A percentile compares a stretch with the other conserved stretches of the same genome.
phyloP scores from a whole-genome alignment of 805 yeast species.

The Clavispora carvajalis region DNA sequence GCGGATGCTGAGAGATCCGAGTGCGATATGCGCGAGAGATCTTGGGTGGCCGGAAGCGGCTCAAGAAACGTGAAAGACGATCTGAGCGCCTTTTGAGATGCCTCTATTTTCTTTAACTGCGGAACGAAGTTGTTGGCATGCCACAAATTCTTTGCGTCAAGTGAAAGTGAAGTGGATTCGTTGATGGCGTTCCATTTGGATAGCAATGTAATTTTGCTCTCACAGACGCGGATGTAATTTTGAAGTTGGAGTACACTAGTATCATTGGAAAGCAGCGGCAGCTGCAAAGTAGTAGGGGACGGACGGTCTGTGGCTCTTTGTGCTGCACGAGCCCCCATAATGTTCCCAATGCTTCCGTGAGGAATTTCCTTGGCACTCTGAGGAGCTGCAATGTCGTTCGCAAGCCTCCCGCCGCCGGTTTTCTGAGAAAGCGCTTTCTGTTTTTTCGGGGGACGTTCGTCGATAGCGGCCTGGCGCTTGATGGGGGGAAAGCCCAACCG shows the following conservation, averaged over 20 bases:
- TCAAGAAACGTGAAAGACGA: conserved; percentile 12
- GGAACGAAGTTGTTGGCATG: conserved; percentile 23
- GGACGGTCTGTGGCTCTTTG: no score
- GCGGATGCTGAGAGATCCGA: not conserved
- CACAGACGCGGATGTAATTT: conserved; percentile 21
- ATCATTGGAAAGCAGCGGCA: not conserved
- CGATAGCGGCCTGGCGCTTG: conserved; percentile 3
- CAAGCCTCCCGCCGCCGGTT: no score
- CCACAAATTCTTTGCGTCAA: conserved; percentile 30
- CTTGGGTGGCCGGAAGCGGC: conserved; percentile 6
- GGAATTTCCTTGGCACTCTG: no score
- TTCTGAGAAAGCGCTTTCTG: no score
- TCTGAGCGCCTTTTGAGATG: conserved; percentile 7
- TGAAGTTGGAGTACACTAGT: conserved; percentile 12
- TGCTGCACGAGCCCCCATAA: no score
- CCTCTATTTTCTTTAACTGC: conserved; percentile 15
- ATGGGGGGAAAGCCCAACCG: conserved; percentile 2
- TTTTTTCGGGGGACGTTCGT: not conserved
- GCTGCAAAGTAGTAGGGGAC: not conserved
- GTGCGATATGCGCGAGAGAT: conserved; percentile 3
- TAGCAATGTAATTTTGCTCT: conserved; percentile 23
- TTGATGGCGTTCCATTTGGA: conserved; percentile 25
- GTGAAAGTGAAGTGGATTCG: conserved; percentile 34
- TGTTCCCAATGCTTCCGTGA: no score
- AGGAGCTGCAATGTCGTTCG: no score